Conservation (phyloP, 2,329 filamentous ascomycete genomes). For the Westerdykella ornata region DNA sequence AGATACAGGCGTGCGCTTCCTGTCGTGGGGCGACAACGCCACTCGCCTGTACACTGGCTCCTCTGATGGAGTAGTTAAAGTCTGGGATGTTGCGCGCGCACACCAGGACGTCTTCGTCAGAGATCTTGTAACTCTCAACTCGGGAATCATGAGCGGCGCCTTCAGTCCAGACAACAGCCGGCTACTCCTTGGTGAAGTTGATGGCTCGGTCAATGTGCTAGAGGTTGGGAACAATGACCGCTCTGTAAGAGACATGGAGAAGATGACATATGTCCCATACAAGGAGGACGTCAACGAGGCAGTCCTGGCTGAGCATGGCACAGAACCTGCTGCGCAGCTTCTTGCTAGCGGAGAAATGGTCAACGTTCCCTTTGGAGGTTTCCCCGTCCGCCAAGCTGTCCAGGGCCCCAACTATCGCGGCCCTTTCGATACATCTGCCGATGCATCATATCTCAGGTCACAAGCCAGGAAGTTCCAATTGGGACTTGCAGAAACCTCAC, state of each 20-base stretch:
- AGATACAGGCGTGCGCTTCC: conserved; percentile 54
- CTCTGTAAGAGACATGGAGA: conserved; percentile 22
- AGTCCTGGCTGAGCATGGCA: conserved; percentile 17
- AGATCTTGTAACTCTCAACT: conserved; percentile 45
- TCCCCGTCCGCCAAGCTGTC: conserved; percentile 42
- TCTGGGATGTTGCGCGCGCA: conserved; percentile 52
- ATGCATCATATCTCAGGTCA: conserved; percentile 21
- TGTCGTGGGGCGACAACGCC: conserved; percentile 50
- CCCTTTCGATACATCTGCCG: conserved; percentile 27
- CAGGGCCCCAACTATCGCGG: conserved; percentile 42
- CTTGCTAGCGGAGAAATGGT: conserved; percentile 32
- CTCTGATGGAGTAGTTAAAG: conserved; percentile 55
- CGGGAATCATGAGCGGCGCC: conserved; percentile 53
- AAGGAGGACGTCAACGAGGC: conserved; percentile 4
- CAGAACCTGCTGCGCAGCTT: conserved; percentile 20
- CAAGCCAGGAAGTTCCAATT: conserved; percentile 32
- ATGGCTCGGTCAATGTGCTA: conserved; percentile 50
- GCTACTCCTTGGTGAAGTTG: conserved; percentile 53
- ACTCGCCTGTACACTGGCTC: conserved; percentile 53
- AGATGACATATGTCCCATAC: conserved; percentile 26
- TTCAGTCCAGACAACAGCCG: conserved; percentile 52
- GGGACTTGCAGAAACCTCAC: conserved; percentile 12
- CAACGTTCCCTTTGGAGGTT: conserved; percentile 34
- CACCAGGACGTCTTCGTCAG: conserved; percentile 47
- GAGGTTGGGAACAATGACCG: conserved; percentile 36